Evolutionary conservation across 1,284 basidiomycete species (phyloP), one percentile per base, ranked within the genome.

Genomic region (Puccinia sorghi): DNA sequence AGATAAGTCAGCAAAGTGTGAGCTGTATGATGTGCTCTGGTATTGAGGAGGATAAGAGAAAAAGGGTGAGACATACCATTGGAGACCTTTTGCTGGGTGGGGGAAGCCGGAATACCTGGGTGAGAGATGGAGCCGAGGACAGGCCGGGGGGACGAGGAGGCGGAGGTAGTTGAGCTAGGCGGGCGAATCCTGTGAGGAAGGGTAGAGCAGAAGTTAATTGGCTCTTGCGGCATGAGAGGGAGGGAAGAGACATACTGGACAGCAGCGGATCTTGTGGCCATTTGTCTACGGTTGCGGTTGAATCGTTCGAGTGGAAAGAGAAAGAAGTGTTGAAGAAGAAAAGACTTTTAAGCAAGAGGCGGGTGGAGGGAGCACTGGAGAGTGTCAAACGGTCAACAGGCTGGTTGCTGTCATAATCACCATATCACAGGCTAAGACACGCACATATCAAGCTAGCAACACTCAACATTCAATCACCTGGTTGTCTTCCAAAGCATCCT

Each of bases 211-310:
- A 17, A 43, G n/a, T 64, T 37, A 74, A 43, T 25, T 20, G 4
- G 43, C 25, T 37, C 0, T 11, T 48, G 9, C 8, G 25, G 56
- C 3, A 32, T 13, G 12, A 50, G 37, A 32, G n/a, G 22, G 17
- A 37, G 27, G 43, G 6, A 41, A 32, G 56, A 17, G n/a, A 46
- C 25, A 39, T 63, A 64, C 72, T 74, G 41, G 46, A 74, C 61
- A 63, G 72, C 72, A 48, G 72, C 72, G 39, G 72, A 74, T 52
- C 72, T 74, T 22, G 72, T 52, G 27, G 59, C 50, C 72, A 74
- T 74, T 32, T 32, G 32, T 32, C 32, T 32, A 32, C 4, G 32
- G 32, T 32, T 32, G 32, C 4, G 32, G 32, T 32, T 32, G 32
- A 32, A 4, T 32, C 2, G 32, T 32, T 32, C 32, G 32, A 32